Evolutionary conservation across 176 grass and related monocot genomes (phyloP), one percentile per base, ranked within the genome.

Genomic region (Zea luxurians): DNA sequence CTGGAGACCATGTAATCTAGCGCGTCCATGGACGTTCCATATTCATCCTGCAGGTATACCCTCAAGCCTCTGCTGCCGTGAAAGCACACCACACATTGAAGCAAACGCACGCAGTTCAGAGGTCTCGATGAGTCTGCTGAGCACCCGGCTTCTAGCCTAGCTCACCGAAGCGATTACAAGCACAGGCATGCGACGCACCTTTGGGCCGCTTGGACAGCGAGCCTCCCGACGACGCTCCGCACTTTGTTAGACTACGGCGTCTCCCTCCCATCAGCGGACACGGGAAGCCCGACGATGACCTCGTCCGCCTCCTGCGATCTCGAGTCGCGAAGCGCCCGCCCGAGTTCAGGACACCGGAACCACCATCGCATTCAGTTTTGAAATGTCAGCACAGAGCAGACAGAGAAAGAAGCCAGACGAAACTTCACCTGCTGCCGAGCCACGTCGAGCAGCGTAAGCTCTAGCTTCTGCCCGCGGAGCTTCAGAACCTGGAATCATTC

Each of bases 201-300:
- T 46, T 92, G 73, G 40, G 91, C 91, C 10, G 94, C 94, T 80
- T 86, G 87, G 53, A 90, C 87, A n/a, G 94, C 87, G 61, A 97
- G 62, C 70, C 89, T 90, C 37, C 91, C 88, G 13, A 79, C 91
- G 70, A 97, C 44, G 79, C 82, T 86, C 40, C 94, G 84, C 45
- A 97, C 91, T 62, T 97, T 94, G 80, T 84, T 88, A 7, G 94
- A 92, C 80, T 97, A 89, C 34, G 73, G 59, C 16, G 94, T 97
- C 78, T 94, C 91, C 11, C 83, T 80, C 10, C 89, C 89, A 18
- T 90, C 80, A 7, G 69, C 71, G 27, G 89, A 92, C 65, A 82
- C 74, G 3, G 94, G 91, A 49, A 94, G 86, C 10, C 94, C 94
- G 53, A 97, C 44, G 55, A 93, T 93, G 8, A 97, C 53, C 70